These are phyloP conservation scores for Staphylotrichum tortipilum DNA, from an alignment of 495 filamentous ascomycete species.

Conservation along the genomic window DNA sequence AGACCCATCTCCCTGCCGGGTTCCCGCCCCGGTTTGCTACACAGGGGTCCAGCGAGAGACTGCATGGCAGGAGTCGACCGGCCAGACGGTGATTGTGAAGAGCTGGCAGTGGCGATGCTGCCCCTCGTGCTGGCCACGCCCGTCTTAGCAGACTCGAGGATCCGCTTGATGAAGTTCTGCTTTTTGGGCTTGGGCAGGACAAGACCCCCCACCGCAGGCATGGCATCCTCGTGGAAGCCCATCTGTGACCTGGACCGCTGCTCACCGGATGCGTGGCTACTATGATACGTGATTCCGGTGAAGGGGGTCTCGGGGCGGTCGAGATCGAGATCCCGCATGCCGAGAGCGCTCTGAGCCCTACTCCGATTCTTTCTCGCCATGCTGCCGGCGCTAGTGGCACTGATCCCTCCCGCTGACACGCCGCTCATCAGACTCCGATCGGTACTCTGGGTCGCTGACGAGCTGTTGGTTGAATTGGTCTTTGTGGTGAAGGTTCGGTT, in stretches of 20 bases:
- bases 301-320: conserved; percentile 63
- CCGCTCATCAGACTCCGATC: conserved; percentile 89
- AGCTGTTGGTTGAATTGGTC: conserved; percentile 68
- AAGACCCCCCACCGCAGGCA: conserved; percentile 44
- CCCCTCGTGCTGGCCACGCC: conserved; percentile 82
- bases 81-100: conserved; percentile 21
- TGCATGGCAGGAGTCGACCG: conserved; percentile 14
- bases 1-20: conserved; percentile 60
- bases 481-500: conserved; percentile 78
- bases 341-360: conserved; percentile 45
- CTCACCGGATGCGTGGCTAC: conserved; percentile 65
- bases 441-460: conserved; percentile 65
- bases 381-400: conserved; percentile 91
- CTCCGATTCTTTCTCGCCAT: conserved; percentile 61
- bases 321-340: conserved; percentile 39
- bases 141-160: conserved; percentile 89
- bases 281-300: conserved; percentile 73
- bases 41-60: conserved; percentile 25
- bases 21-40: conserved; percentile 39
- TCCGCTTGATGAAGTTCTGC: conserved; percentile 91
- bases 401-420: conserved; percentile 78
- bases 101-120: conserved; percentile 58
- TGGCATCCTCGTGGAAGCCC: conserved; percentile 38
- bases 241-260: conserved; percentile 40
- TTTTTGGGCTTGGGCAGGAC: conserved; percentile 85